Evolutionary conservation across 1,284 basidiomycete genomes (phyloP), one percentile per base, ranked within the genome.

Genomic region (Dichomitus squalens): DNA sequence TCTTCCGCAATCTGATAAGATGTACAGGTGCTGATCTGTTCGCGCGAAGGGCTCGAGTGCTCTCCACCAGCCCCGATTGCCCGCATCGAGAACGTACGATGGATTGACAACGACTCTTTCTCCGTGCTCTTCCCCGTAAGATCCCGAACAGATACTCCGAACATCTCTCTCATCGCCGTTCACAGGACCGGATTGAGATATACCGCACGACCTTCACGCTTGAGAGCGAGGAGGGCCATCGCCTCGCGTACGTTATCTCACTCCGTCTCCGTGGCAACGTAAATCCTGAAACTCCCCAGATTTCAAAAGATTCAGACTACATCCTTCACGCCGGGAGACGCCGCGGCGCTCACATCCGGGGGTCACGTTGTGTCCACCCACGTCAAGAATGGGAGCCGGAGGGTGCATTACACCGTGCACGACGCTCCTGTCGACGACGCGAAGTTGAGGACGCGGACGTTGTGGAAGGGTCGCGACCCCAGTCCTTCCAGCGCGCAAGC

Each of bases 171-270:
- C 25, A 51, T 47, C 18, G 6, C 41, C 41, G 7, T 35, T 25
- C 18, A 49, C 59, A 85, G 82, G 77, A 79, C 41, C 75, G 72
- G 49, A 72, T 75, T 3, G 79, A 82, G 52, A 54, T 76, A 4
- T 78, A 80, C 59, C 59, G 51, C 27, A 50, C 81, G 9, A 67
- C 71, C 18, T 27, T 31, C 16, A 9, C 34, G 2, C 5, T 38
- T 16, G 39, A 18, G 18, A 34, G 36, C 52, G 57, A 51, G 2
- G 75, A 78, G 0, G 36, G 18, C 9, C 18, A 16, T 20, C 21
- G 31, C 12, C 33, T 50, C 36, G 48, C 34, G 56, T 58, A 33
- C 20, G 48, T 53, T 21, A 40, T 18, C 12, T 20, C 9, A 4
- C 5, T 34, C 14, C 23, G 12, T 44, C 25, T 23, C 16, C 7